Evolutionary conservation across 179 eudicot genomes (phyloP).

Genomic region (Amaranthus tricolor): DNA sequence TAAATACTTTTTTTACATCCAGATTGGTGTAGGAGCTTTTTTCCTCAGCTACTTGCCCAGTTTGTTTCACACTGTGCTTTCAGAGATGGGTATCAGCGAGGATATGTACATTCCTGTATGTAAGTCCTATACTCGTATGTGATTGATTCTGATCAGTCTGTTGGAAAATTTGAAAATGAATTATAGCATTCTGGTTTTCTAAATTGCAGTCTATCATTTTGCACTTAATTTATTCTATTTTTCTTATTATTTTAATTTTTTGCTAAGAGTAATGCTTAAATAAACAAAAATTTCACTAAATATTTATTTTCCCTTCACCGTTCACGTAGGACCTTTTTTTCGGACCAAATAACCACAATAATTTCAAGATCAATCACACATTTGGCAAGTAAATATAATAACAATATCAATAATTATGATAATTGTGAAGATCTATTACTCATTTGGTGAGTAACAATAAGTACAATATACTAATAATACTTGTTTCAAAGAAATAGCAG

Average conservation of each 20-base stretch:
- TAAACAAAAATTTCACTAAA: too few species aligned
- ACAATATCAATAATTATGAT: too few species aligned
- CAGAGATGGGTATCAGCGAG: conserved; percentile 78
- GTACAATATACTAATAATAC: too few species aligned
- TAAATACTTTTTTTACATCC: conserved; percentile 17
- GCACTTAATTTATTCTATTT: neutral
- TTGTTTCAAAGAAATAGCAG: too few species aligned
- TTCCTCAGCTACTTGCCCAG: conserved; percentile 63
- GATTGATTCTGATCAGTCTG: conserved; percentile 9
- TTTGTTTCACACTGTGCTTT: conserved; percentile 54
- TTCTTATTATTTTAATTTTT: neutral
- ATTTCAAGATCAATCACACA: too few species aligned
- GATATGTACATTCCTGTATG: conserved; percentile 97
- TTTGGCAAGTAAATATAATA: too few species aligned
- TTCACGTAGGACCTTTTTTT: too few species aligned
- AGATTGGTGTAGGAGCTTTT: conserved; percentile 90
- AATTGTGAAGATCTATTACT: too few species aligned
- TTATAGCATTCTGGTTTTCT: neutral
- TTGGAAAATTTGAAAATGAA: neutral
- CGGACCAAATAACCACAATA: too few species aligned
- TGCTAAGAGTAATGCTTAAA: too few species aligned
- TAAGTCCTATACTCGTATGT: conserved; percentile 73
- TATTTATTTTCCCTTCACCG: too few species aligned
- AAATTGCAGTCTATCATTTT: neutral
- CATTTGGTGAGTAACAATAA: too few species aligned